These are phyloP conservation scores for Dichomitus squalens DNA, from an alignment of 1,284 basidiomycete genomes.

Conservation along the genomic window DNA sequence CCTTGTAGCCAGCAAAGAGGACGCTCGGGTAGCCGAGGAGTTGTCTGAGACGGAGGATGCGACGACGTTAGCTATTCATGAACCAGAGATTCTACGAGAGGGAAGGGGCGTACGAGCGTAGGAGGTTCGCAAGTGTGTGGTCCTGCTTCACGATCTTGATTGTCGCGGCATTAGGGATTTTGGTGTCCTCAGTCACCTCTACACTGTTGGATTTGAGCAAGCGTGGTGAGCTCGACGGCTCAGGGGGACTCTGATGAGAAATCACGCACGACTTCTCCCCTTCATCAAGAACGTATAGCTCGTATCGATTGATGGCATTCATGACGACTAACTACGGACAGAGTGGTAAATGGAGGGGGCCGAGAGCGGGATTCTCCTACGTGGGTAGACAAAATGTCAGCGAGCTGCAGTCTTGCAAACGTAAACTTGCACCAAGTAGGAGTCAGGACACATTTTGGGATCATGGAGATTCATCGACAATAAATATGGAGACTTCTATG, in stretches of 20 bases:
- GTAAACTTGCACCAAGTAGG: not conserved
- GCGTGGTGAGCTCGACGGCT: conserved; percentile 1
- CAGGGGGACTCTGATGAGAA: not conserved
- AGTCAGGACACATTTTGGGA: conserved; percentile 47
- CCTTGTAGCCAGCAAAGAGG: conserved; percentile 97
- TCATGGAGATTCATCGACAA: conserved; percentile 69
- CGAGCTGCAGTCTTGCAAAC: not conserved
- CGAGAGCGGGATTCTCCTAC: not conserved
- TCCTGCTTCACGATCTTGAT: conserved; percentile 96
- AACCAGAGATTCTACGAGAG: not conserved
- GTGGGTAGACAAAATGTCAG: conserved; percentile 3
- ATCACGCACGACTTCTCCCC: conserved; percentile 86
- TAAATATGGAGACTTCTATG: conserved; percentile 54
- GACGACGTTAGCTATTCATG: not conserved
- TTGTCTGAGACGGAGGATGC: conserved; percentile 56
- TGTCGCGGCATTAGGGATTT: conserved; percentile 96
- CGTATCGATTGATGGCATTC: conserved; percentile 94
- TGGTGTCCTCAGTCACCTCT: conserved; percentile 93
- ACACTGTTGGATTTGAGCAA: conserved; percentile 56
- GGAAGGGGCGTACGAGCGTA: conserved; percentile 75
- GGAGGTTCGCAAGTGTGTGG: conserved; percentile 96
- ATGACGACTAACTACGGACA: conserved; percentile 44
- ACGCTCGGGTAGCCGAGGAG: conserved; percentile 84
- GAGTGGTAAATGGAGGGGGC: conserved; percentile 2
- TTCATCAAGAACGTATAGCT: conserved; percentile 89